Conservation (phyloP, 2,329 filamentous ascomycete species). For the Daldinia sp. region DNA sequence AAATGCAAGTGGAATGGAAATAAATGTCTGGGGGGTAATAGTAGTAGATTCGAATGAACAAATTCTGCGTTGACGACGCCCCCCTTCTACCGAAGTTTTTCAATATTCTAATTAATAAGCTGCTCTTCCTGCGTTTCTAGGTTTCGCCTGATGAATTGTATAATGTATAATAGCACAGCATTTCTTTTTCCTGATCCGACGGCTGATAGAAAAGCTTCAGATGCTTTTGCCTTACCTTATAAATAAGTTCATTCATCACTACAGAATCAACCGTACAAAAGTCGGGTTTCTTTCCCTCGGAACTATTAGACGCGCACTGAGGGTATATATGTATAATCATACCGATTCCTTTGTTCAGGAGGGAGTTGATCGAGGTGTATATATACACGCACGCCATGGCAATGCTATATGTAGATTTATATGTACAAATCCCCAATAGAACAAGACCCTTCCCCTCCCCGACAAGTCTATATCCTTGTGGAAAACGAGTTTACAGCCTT, state of each 20-base stretch:
- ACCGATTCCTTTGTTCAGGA: neutral
- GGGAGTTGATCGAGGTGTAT: neutral
- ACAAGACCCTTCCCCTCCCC: neutral
- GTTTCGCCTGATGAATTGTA: neutral
- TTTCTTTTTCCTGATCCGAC: neutral
- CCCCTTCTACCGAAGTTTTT: too few species aligned
- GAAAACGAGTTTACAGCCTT: neutral
- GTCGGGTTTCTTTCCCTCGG: too few species aligned
- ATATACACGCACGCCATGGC: neutral
- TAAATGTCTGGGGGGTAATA: neutral
- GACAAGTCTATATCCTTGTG: neutral
- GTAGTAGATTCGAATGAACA: constrained; percentile 21
- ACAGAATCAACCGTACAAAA: too few species aligned
- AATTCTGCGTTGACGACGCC: constrained; percentile 12
- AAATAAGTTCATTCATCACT: too few species aligned
- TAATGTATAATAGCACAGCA: neutral
- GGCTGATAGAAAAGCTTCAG: neutral
- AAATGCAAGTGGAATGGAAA: constrained; percentile 4
- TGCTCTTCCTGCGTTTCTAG: neutral
- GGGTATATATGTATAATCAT: neutral
- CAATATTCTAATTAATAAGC: too few species aligned
- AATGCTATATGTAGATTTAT: neutral
- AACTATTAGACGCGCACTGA: too few species aligned
- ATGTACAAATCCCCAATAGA: neutral
- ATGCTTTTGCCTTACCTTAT: too few species aligned